Evolutionary conservation across 169 alveolate species (phyloP), one percentile per base, ranked within the genome.

Genomic region (Eimeria necatrix): DNA sequence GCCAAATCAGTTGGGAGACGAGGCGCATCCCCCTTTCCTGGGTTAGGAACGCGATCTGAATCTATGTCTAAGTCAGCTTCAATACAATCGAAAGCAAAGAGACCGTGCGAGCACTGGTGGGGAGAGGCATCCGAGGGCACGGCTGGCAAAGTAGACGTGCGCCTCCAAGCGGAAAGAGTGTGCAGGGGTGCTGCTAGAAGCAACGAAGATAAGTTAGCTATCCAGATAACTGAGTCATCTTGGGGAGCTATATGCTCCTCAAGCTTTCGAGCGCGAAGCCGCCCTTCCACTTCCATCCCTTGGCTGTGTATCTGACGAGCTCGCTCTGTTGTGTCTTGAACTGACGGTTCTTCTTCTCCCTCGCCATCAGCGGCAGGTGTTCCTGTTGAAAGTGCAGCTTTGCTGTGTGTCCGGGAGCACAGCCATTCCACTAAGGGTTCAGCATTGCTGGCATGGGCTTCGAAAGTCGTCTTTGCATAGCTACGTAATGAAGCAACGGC

Each of bases 381-480:
- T 8, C 0, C 41, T 46, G 86, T 16, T 70, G 80, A 32, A 41
- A 16, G 88, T 14, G 88, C 52, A 9, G 53, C 51, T 52, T 4
- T 22, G 51, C 71, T 53, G 22, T 41, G 73, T 3, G 9, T 20
- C 73, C 71, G 52, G 52, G 51, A 26, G 51, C 32, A 53, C 5
- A 81, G 71, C 90, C 90, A 81, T 49, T 81, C 90, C 20, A 81
- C 90, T 24, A 81, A 49, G 22, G 90, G 90, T 49, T 81, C 90
- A 12, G 90, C 90, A 7, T 49, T 14, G 9, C n/a, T 48, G 8
- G 70, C 70, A 51, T 81, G 51, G n/a, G 51, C 12, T 7, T 81
- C 73, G 5, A 26, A 48, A n/a, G n/a, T 6, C 20, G 70, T 16
- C 14, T 53, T 59, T 24, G 90, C 24, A 59, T 49, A 49, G 90